phyloP scores from a whole-genome alignment of 768 basidiomycete genomes.

The Tricholoma furcatifolium region DNA sequence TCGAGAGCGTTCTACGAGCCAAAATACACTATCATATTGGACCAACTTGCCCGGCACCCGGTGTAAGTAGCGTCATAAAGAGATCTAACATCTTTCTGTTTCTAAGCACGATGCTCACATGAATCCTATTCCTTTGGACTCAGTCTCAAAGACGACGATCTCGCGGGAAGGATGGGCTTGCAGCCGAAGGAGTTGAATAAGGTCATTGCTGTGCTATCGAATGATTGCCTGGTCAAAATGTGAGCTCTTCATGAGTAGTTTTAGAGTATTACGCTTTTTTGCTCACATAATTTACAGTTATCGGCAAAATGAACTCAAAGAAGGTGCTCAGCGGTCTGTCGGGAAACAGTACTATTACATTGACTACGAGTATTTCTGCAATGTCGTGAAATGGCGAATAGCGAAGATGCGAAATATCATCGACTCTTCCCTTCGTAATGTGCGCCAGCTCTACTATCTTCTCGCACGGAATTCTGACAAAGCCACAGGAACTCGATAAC shows the following conservation, averaged over 20 bases:
- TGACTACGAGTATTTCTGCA: conserved; percentile 92
- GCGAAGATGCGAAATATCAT: conserved; percentile 90
- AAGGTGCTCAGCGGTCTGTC: conserved; percentile 83
- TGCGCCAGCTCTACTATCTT: conserved; percentile 31
- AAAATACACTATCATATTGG: conserved; percentile 87
- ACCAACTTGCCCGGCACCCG: conserved; percentile 88
- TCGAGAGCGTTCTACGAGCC: conserved; percentile 94
- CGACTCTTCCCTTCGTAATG: conserved; percentile 87
- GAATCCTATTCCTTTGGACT: conserved; percentile 19
- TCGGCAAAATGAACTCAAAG: conserved; percentile 89
- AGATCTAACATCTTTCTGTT: conserved; percentile 17
- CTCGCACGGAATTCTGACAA: background rate
- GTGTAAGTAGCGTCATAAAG: conserved; percentile 73
- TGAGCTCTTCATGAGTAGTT: conserved; percentile 32
- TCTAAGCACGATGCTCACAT: conserved; percentile 18
- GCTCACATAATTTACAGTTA: conserved; percentile 45
- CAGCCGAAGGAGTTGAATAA: conserved; percentile 90
- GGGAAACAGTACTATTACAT: conserved; percentile 96
- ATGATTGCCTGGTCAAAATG: conserved; percentile 79
- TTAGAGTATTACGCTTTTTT: background rate
- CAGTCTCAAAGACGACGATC: conserved; percentile 91
- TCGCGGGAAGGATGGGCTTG: conserved; percentile 87
- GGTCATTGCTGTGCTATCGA: conserved; percentile 77
- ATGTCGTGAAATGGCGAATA: conserved; percentile 97
- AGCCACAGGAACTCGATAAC: conserved; percentile 85